Evolutionary conservation across 2,329 filamentous ascomycete species (phyloP), one percentile per base, ranked within the genome.

Genomic region (Talaromyces funiculosus): DNA sequence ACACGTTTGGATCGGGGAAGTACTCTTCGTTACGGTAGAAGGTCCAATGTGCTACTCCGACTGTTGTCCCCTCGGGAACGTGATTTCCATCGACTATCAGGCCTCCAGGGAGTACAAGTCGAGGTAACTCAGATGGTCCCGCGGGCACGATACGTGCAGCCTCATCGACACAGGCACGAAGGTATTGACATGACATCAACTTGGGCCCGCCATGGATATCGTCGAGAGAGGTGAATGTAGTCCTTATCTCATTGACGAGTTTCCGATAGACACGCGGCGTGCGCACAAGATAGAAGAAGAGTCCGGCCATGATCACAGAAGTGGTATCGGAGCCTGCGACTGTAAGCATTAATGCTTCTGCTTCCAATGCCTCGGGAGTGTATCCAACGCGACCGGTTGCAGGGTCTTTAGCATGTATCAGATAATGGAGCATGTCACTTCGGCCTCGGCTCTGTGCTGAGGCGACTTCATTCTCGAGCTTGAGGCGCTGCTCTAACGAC

Each of bases 251-350:
- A 24, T 47, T 20, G 14, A 47, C 40, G 2, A 57, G 55, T 6
- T 57, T 57, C 1, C 24, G 12, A 24, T 47, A 47, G 3, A 37
- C 42, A 12, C 42, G 38, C 29, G 42, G 43, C 1, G 43, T 51
- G 3, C 43, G 42, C 3, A 51, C 43, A 40, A 59, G 12, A 14
- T 56, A 60, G 58, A 60, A 60, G 9, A 60, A 56, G 4, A 56
- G 18, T 3, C 49, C 58, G 2, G 51, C 18, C 38, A 56, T 42
- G 6, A 33, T 47, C 2, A 47, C 53, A 6, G 58, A 42, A 2
- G 58, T 56, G 1, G 58, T 60, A 47, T 60, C 51, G 18, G 58
- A 54, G 10, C 58, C 58, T 3, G 58, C 58, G 3, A 60, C 24
- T 8, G 53, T 55, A 3, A 60, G 51, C 38, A 56, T 42, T 8